Evolutionary conservation across 768 basidiomycete genomes (phyloP), one percentile per base, ranked within the genome.

Genomic region (Suillus lakei): DNA sequence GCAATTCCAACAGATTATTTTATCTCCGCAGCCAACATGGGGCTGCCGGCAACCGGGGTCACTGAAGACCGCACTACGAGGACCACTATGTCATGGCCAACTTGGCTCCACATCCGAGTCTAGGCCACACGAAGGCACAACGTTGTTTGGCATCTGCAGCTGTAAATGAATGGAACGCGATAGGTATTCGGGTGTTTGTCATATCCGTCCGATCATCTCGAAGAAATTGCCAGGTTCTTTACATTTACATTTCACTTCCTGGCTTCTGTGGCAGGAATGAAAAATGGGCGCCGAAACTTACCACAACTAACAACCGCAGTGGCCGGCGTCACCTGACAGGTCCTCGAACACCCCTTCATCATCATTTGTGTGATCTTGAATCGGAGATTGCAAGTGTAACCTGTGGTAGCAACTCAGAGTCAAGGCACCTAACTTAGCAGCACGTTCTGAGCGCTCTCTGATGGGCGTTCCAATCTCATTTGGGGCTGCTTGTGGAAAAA

Each of bases 301-400:
- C 23, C 46, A 48, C 50, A 50, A 15, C 48, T 28, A 26, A 53
- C 53, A 69, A 43, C 61, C 61, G 67, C 38, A 44, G 63, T 38
- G 36, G 60, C 46, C 48, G 65, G 44, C 58, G 44, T 26, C 39
- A 43, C 16, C 44, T 56, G 60, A 50, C 64, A 16, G 60, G 64
- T 44, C 76, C 74, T 65, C 74, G 67, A 61, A 69, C 67, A 76
- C 67, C 64, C 69, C 41, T 61, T 72, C 64, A 61, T 55, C 36
- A 61, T 7, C 4, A n/a, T 48, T 48, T 48, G 46, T 23, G 23
- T 28, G 13, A 26, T 18, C 16, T 58, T 58, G 23, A 16, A 58
- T 26, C 36, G 56, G 56, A 58, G 56, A 16, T 58, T 26, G 23
- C 23, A 39, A 21, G 30, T 30, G 46, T 46, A 46, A 5, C 44